A percentile compares a stretch with the other conserved stretches of the same genome.
These are phyloP conservation scores for Candida labiduridarum DNA, from an alignment of 1,139 yeast species.

Conservation along the genomic window DNA sequence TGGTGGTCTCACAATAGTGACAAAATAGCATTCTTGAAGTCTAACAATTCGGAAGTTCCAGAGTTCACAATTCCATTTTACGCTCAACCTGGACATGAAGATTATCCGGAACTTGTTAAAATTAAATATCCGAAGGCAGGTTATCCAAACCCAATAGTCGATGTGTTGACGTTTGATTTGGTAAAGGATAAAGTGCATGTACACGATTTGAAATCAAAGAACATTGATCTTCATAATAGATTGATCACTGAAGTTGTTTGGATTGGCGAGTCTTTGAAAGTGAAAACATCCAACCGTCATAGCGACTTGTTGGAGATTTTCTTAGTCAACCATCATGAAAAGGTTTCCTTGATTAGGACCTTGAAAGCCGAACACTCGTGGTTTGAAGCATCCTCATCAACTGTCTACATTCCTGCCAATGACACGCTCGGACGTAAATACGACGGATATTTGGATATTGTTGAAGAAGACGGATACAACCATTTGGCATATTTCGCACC, in stretches of 20 bases:
- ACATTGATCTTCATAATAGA: constrained; percentile 25
- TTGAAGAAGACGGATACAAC: constrained; percentile 54
- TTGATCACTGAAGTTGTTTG: constrained; percentile 48
- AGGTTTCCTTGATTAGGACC: constrained; percentile 36
- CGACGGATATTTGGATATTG: constrained; percentile 59
- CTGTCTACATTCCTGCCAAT: constrained; percentile 69
- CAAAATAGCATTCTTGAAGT: constrained; percentile 47
- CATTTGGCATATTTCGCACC: constrained; percentile 62
- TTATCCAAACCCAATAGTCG: constrained; percentile 44
- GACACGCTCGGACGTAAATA: constrained; percentile 36
- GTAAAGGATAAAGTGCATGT: constrained; percentile 16
- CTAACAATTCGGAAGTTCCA: constrained; percentile 57
- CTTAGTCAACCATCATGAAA: constrained; percentile 35
- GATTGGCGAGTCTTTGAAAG: constrained; percentile 39
- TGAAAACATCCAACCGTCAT: constrained; percentile 47
- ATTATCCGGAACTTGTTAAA: constrained; percentile 41
- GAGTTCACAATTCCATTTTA: constrained; percentile 55
- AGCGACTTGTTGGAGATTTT: constrained; percentile 45
- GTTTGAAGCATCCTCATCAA: constrained; percentile 82
- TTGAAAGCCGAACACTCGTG: constrained; percentile 48
- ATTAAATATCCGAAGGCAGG: constrained; percentile 54
- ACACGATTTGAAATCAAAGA: constrained; percentile 25
- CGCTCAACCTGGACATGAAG: constrained; percentile 43
- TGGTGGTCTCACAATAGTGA: constrained; percentile 64
- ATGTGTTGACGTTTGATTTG: constrained; percentile 39